A percentile compares a stretch with the other conserved stretches of the same genome.
phyloP scores from a whole-genome alignment of 371 early-diverging fungal species.

The Zopfochytrium polystomum region DNA sequence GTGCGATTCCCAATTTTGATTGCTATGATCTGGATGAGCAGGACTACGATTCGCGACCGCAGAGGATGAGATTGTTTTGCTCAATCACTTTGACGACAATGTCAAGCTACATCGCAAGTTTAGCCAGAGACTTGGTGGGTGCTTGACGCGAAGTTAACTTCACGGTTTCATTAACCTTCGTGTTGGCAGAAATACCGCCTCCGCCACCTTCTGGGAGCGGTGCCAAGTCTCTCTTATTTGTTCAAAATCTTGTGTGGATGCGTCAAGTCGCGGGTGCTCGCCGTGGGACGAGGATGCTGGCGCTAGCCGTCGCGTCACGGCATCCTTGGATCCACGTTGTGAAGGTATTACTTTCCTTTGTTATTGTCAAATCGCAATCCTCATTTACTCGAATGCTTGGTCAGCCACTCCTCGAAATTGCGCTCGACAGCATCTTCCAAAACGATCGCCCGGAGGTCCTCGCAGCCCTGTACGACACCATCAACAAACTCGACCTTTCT shows the following conservation, averaged over 20 bases:
- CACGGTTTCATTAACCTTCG: not conserved
- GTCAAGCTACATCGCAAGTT: slow-evolving; percentile 5
- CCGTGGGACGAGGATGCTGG: too few relatives aligned
- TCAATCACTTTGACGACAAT: slow-evolving; percentile 21
- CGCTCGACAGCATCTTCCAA: slow-evolving; percentile 87
- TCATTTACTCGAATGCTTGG: not conserved
- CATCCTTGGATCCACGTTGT: slow-evolving; percentile 89
- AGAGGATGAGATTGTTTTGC: slow-evolving; percentile 33
- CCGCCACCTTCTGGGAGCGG: slow-evolving; percentile 16
- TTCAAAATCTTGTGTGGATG: slow-evolving; percentile 83
- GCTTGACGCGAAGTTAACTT: not conserved
- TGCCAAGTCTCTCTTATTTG: slow-evolving; percentile 71
- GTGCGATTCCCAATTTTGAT: not conserved
- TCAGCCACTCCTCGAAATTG: slow-evolving; percentile 81
- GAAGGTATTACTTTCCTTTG: slow-evolving; percentile 58
- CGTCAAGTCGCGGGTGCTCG: slow-evolving; percentile 82
- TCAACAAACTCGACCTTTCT: slow-evolving; percentile 83
- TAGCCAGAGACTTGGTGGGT: not conserved
- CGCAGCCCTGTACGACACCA: slow-evolving; percentile 71
- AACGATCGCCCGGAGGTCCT: slow-evolving; percentile 72
- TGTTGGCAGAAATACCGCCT: slow-evolving; percentile 10
- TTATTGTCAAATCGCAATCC: not conserved
- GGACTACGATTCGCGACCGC: slow-evolving; percentile 29
- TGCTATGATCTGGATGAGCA: not conserved
- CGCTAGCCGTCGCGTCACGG: slow-evolving; percentile 88